Evolutionary conservation across 768 basidiomycete species (phyloP).

Genomic region (Dacryopinax spathularia): DNA sequence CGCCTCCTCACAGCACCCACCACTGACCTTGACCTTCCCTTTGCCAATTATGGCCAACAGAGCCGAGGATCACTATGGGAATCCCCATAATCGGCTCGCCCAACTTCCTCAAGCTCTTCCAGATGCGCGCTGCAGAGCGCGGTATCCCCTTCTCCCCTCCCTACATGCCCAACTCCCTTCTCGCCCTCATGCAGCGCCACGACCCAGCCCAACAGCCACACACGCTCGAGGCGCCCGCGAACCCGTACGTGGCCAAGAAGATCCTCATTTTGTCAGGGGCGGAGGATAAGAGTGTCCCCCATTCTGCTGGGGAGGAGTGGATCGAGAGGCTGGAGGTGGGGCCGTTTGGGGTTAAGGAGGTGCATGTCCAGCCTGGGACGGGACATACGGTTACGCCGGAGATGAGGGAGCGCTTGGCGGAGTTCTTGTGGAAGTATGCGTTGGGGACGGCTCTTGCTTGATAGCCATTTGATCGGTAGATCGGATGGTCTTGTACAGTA

Average conservation of each 20-base stretch:
- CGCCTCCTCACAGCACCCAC: neutral
- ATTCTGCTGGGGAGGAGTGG: constrained; percentile 41
- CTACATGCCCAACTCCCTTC: constrained; percentile 3
- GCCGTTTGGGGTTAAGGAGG: constrained; percentile 38
- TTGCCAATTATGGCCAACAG: constrained; percentile 8
- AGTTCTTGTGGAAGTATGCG: constrained; percentile 20
- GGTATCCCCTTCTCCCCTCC: neutral
- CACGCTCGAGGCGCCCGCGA: constrained; percentile 26
- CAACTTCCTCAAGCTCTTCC: constrained; percentile 6
- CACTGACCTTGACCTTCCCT: neutral
- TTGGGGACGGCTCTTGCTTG: neutral
- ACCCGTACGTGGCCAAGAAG: constrained; percentile 57
- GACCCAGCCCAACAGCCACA: constrained; percentile 37
- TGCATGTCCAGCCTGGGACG: constrained; percentile 38
- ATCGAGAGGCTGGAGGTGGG: constrained; percentile 44
- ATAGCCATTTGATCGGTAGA: too few relatives aligned
- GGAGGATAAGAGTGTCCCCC: constrained; percentile 53
- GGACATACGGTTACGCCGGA: constrained; percentile 48
- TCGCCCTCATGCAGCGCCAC: constrained; percentile 24
- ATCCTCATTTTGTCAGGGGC: constrained; percentile 58
- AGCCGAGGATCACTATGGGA: constrained; percentile 15
- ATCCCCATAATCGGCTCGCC: constrained; percentile 18
- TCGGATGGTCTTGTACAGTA: too few relatives aligned
- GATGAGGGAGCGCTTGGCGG: constrained; percentile 39
- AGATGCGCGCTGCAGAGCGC: neutral